Percentiles rank a stretch among this genome's conserved stretches.
Evolutionary conservation across 148 eudicot genomes (phyloP).

Genomic region (Heliosperma pusillum): DNA sequence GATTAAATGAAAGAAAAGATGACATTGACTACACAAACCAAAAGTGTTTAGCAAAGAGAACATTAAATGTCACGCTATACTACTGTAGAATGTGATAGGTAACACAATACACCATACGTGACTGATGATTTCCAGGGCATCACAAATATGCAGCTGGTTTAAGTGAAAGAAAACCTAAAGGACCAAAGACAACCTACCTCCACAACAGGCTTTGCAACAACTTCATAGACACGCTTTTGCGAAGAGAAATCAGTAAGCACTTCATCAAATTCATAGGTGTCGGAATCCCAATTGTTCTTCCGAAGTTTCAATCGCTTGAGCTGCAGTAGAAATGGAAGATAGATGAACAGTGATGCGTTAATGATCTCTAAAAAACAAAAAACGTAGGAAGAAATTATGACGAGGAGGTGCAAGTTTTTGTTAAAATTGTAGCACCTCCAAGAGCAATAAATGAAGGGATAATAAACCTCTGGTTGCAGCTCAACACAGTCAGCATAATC

Average conservation of each 20-base stretch:
- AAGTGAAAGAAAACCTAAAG: not conserved
- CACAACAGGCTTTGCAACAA: slow-evolving; percentile 98
- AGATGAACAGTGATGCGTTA: not conserved
- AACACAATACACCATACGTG: not conserved
- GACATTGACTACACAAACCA: not conserved
- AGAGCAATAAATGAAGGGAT: not conserved
- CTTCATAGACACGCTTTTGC: slow-evolving; percentile 98
- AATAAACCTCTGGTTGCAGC: slow-evolving; percentile 79
- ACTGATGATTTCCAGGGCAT: not conserved
- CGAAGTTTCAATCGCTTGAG: slow-evolving; percentile 91
- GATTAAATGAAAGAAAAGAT: not conserved
- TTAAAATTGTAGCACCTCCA: not conserved
- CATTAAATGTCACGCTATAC: not conserved
- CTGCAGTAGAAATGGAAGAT: slow-evolving; percentile 38
- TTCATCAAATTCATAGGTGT: slow-evolving; percentile 96
- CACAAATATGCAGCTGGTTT: not conserved
- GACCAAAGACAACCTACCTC: slow-evolving; percentile 56
- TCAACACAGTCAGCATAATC: slow-evolving; percentile 98
- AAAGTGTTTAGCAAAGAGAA: not conserved
- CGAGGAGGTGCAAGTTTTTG: not conserved
- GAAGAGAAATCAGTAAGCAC: slow-evolving; percentile 90
- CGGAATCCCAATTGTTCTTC: slow-evolving; percentile 99
- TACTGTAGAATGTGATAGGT: not conserved
- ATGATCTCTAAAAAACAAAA: not conserved
- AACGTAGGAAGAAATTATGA: not conserved